These are phyloP conservation scores for Aspergillus haitiensis DNA, from an alignment of 495 filamentous ascomycete species.

Conservation along the genomic window DNA sequence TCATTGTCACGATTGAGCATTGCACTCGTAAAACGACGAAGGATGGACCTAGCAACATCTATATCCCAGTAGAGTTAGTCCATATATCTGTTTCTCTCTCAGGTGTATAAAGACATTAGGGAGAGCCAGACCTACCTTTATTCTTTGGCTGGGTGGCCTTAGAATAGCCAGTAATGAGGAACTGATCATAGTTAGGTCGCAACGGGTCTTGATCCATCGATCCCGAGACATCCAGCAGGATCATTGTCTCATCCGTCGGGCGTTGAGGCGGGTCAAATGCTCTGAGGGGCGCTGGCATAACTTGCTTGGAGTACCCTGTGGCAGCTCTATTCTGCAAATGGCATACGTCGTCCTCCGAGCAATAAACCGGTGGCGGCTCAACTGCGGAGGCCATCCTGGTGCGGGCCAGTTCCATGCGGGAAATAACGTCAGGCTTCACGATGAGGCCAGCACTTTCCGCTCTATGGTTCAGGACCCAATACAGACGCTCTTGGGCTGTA, in stretches of 20 bases:
- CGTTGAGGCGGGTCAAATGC: slow-evolving; percentile 35
- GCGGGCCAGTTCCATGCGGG: slow-evolving; percentile 42
- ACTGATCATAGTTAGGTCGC: slow-evolving; percentile 43
- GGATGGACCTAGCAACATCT: slow-evolving; percentile 46
- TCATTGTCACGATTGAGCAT: slow-evolving; percentile 46
- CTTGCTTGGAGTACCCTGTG: slow-evolving; percentile 44
- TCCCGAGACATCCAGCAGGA: slow-evolving; percentile 47
- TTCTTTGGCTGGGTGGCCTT: slow-evolving; percentile 46
- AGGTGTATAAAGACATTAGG: background rate
- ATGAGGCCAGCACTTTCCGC: slow-evolving; percentile 27
- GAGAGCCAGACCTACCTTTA: slow-evolving; percentile 33
- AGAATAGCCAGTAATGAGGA: slow-evolving; percentile 40
- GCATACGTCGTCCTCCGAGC: slow-evolving; percentile 41
- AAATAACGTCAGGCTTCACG: slow-evolving; percentile 48
- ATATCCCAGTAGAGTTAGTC: background rate
- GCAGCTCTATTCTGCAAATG: slow-evolving; percentile 35
- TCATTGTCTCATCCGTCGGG: slow-evolving; percentile 47
- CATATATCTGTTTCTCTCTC: too few relatives aligned
- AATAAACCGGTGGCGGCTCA: slow-evolving; percentile 41
- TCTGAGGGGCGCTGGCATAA: slow-evolving; percentile 40
- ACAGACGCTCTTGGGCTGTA: slow-evolving; percentile 49
- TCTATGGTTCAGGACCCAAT: slow-evolving; percentile 51
- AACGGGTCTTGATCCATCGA: slow-evolving; percentile 48
- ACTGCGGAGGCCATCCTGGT: slow-evolving; percentile 44
- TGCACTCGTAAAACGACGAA: slow-evolving; percentile 46